Conservation (phyloP, 1,139 yeast genomes). For the Nadsonia commutata region DNA sequence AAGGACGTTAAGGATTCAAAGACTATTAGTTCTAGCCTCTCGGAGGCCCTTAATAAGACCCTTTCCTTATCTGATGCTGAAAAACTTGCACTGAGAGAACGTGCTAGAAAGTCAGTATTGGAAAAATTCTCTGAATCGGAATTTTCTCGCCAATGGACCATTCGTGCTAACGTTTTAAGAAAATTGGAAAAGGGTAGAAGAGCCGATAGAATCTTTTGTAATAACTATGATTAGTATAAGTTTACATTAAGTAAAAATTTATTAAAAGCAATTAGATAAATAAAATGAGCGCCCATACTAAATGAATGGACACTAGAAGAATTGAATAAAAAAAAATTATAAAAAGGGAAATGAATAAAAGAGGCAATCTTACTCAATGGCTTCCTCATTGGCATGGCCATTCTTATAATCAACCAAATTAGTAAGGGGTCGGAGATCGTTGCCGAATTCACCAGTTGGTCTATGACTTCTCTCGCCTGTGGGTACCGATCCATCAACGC, state of each 20-base stretch:
- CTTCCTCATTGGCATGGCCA: not conserved
- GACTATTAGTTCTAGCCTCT: conserved; percentile 17
- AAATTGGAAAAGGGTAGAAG: conserved; percentile 29
- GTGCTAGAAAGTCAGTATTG: conserved; percentile 36
- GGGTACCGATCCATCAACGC: conserved; percentile 4
- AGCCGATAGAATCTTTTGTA: conserved; percentile 12
- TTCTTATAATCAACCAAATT: not conserved
- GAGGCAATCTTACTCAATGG: not conserved
- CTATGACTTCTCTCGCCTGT: conserved; percentile 2
- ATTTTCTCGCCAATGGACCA: conserved; percentile 48
- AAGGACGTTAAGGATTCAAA: conserved; percentile 2
- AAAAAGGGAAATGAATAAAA: conserved; percentile 1
- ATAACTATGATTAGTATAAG: conserved; percentile 12
- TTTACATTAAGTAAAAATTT: not conserved
- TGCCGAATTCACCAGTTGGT: conserved; percentile 14
- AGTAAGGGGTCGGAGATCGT: conserved; percentile 14
- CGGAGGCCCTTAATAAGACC: conserved; percentile 30
- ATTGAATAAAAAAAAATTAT: conserved; percentile 2
- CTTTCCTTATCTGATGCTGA: conserved; percentile 28
- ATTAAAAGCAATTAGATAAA: not conserved
- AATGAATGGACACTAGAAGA: too few species aligned
- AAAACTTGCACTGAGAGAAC: conserved; percentile 32
- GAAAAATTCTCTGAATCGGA: conserved; percentile 54
- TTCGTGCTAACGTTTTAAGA: conserved; percentile 24
- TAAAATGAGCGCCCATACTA: not conserved